Evolutionary conservation across 106 monocot genomes (phyloP), one percentile per base, ranked within the genome.

Genomic region (Apostasia ramifera): DNA sequence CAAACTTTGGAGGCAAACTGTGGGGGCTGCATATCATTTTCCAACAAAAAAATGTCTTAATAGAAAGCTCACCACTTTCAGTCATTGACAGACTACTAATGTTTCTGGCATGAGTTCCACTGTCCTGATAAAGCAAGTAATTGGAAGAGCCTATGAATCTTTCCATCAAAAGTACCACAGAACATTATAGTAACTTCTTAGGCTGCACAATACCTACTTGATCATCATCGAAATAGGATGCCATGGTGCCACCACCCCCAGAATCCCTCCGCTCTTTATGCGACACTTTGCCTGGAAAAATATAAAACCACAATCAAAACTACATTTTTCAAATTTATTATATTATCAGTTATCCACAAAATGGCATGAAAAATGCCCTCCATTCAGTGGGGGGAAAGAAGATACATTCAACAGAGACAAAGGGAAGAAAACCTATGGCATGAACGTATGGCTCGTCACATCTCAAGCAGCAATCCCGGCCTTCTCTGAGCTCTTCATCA

Each of bases 71-170:
- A 92, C 92, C 92, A 79, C 92, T 91, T 40, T 86, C 95, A 67
- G 74, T 73, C 44, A 70, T 48, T 48, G 95, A 97, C 59, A 97
- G 43, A 62, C 72, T 92, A 73, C 91, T 92, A 2, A 74, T 40
- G 46, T 73, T 97, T 83, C 89, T 88, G 45, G 79, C 81, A 83
- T 97, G 92, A 70, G 46, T 47, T 73, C 82, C 82, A 51, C 64
- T 65, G 39, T 68, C 86, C 95, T 97, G 82, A 61, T 47, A 70
- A 38, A 74, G 11, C 66, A 45, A 69, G 46, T 4, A 46, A 47
- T 47, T 15, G 41, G 2, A 2, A 11, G 38, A 52, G 4, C 50
- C 11, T 46, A 55, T 8, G 43, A 54, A 12, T 43, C 11, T 59
- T 52, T 37, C 59, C 8, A 47, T 54, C 8, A 69, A 60, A 40